Evolutionary conservation across 306 rosid species (phyloP).

Genomic region (Betula pendula): DNA sequence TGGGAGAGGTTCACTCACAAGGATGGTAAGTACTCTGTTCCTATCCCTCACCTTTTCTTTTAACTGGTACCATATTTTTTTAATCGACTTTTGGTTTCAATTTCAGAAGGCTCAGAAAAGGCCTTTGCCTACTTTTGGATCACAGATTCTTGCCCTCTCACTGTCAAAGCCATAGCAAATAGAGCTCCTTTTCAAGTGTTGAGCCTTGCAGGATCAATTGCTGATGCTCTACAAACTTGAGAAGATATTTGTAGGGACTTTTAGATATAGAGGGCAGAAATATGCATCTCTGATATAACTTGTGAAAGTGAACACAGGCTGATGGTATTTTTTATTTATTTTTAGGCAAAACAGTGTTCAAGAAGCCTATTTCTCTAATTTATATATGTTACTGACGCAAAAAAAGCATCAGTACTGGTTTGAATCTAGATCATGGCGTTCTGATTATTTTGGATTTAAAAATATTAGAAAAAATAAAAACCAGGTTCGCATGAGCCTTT

Average conservation of each 20-base stretch:
- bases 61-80: conserved; percentile 7
- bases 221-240: conserved; percentile 78
- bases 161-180: conserved; percentile 70
- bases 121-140: conserved; percentile 90
- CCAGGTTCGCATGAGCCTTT: background rate
- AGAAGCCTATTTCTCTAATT: background rate
- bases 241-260: background rate
- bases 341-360: background rate
- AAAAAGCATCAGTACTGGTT: no score
- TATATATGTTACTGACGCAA: no score
- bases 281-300: background rate
- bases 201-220: conserved; percentile 89
- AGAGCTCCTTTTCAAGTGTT: conserved; percentile 85
- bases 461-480: background rate
- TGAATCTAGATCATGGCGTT: background rate
- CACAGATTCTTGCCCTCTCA: conserved; percentile 90
- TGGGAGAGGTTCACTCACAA: conserved; percentile 77
- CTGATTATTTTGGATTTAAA: background rate
- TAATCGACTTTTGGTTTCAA: conserved; percentile 17
- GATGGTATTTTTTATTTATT: no score
- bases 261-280: background rate
- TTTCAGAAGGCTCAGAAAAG: conserved; percentile 42
- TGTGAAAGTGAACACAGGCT: background rate
- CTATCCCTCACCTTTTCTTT: background rate
- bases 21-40: conserved; percentile 50